Evolutionary conservation across 371 early-diverging fungal genomes (phyloP).

Genomic region (Paraphysoderma sedebokerense): DNA sequence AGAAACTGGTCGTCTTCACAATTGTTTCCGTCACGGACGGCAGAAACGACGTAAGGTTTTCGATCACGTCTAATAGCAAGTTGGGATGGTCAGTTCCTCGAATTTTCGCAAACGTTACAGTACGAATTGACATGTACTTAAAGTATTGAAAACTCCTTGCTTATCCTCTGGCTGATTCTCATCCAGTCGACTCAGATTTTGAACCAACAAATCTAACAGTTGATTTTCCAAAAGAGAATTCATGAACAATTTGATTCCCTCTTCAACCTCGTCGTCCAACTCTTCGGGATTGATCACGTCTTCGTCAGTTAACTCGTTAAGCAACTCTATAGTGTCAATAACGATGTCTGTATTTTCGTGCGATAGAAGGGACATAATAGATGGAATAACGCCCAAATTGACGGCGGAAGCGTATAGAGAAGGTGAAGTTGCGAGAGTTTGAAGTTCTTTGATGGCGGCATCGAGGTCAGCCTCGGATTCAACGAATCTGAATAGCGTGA

Average conservation of each 20-base stretch:
- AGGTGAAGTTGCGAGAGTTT: slow-evolving; percentile 56
- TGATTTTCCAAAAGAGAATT: slow-evolving; percentile 42
- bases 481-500: slow-evolving; percentile 44
- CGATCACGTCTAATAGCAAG: slow-evolving; percentile 40
- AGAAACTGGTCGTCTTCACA: slow-evolving; percentile 36
- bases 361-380: slow-evolving; percentile 50
- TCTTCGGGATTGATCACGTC: slow-evolving; percentile 46
- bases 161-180: slow-evolving; percentile 62
- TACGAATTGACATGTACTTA: slow-evolving; percentile 21
- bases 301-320: slow-evolving; percentile 81
- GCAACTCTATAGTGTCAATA: slow-evolving; percentile 60
- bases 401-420: slow-evolving; percentile 55
- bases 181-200: slow-evolving; percentile 57
- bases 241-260: slow-evolving; percentile 39
- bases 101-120: neutral
- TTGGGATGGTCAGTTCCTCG: neutral
- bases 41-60: slow-evolving; percentile 62
- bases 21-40: slow-evolving; percentile 42
- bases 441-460: slow-evolving; percentile 60
- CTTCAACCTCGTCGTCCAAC: slow-evolving; percentile 22
- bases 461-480: slow-evolving; percentile 90
- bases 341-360: slow-evolving; percentile 91
- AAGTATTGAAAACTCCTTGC: slow-evolving; percentile 66
- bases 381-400: slow-evolving; percentile 38
- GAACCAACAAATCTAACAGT: slow-evolving; percentile 52